These are phyloP conservation scores for Linderniella brevidens DNA, from an alignment of 257 asterid species.

Conservation along the genomic window DNA sequence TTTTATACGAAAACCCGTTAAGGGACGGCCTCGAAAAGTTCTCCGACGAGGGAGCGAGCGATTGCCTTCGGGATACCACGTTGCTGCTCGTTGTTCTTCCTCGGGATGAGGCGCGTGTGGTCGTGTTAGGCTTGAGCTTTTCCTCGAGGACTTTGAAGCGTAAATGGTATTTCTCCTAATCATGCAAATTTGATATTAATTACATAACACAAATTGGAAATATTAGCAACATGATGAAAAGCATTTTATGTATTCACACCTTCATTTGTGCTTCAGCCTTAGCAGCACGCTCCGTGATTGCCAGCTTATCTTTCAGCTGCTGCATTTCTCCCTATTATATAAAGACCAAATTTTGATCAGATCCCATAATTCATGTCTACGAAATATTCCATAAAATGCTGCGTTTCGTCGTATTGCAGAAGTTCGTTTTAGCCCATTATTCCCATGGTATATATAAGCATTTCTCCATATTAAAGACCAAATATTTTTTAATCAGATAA, in stretches of 20 bases:
- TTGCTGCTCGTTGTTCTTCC: conserved; percentile 21
- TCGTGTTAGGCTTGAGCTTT: conserved; percentile 26
- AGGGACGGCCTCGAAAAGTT: conserved; percentile 16
- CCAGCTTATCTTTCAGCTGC: conserved; percentile 42
- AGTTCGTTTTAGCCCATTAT: too few relatives aligned
- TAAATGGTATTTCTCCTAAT: conserved; percentile 39
- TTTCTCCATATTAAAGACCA: too few relatives aligned
- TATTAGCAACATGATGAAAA: neutral
- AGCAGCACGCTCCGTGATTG: conserved; percentile 46
- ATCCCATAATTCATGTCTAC: too few relatives aligned
- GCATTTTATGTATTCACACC: conserved; percentile 15
- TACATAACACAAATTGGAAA: neutral
- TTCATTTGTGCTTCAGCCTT: conserved; percentile 47
- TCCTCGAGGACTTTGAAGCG: conserved; percentile 59
- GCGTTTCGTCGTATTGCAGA: too few relatives aligned
- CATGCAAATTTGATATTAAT: neutral
- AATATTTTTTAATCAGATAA: too few relatives aligned
- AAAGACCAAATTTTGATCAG: neutral
- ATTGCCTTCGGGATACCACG: conserved; percentile 19
- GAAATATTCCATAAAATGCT: too few relatives aligned
- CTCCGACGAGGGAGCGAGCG: conserved; percentile 35
- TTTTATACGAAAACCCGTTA: conserved; percentile 23
- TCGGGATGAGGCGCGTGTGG: conserved; percentile 17
- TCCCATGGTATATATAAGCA: too few relatives aligned
- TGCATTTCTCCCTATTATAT: conserved; percentile 32